Evolutionary conservation across 2,329 filamentous ascomycete species (phyloP).

Genomic region (Colletotrichum incanum): DNA sequence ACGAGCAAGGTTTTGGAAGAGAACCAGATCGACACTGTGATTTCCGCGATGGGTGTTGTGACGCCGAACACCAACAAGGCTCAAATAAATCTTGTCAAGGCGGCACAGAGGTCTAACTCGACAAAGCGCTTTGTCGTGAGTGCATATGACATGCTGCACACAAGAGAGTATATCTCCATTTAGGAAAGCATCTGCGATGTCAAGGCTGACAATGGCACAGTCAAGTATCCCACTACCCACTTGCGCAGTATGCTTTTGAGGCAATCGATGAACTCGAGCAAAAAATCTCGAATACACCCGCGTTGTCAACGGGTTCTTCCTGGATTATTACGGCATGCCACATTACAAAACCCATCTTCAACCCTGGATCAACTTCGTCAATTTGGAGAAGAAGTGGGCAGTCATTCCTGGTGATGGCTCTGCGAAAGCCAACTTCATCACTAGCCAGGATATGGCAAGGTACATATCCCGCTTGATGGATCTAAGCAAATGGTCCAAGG

Average conservation of each 20-base stretch:
- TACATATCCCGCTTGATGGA: no score
- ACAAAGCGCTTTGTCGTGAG: conserved; percentile 61
- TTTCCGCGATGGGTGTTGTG: conserved; percentile 54
- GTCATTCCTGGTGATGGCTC: no score
- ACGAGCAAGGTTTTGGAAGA: conserved; percentile 47
- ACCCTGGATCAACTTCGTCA: no score
- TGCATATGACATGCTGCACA: conserved; percentile 54
- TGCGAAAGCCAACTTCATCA: no score
- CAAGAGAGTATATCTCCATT: conserved; percentile 36
- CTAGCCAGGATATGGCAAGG: no score
- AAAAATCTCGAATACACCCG: conserved; percentile 44
- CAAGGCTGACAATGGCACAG: no score
- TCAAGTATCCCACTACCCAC: no score
- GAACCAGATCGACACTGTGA: conserved; percentile 60
- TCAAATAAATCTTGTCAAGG: conserved; percentile 60
- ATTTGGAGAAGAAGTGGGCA: no score
- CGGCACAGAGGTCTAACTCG: conserved; percentile 55
- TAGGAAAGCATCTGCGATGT: no score
- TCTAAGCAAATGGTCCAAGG: no score
- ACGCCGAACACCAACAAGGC: conserved; percentile 49
- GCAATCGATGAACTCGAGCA: conserved; percentile 36
- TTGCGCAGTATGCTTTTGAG: conserved; percentile 45
- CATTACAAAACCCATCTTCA: conserved; percentile 41
- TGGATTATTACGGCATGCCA: conserved; percentile 50
- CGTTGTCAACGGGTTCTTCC: conserved; percentile 48